Base-by-base conservation (phyloP, 805 yeast genomes). In the Spathaspora arborariae region DNA sequence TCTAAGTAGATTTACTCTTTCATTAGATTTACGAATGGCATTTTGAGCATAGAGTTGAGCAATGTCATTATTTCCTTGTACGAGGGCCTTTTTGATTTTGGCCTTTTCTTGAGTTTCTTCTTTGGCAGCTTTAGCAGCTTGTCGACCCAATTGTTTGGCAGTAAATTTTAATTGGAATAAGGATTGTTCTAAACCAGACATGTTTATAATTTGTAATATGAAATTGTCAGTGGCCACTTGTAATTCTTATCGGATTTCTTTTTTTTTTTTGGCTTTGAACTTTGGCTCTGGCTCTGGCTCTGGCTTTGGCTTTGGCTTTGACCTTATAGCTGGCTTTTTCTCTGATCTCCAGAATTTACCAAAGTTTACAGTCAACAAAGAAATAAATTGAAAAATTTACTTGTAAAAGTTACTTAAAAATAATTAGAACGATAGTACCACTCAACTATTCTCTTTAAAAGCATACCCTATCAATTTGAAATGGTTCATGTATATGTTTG, bases 1-100 rank as follows among this genome's bases (percentile, higher is more conserved):
- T 54, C 92, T 76, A 45, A 94, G 70, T 45, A 94, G 67, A 60
- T 86, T 92, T 45, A 92, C 73, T 51, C 92, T 73, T 64, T 94
- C 99, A 57, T 86, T 87, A 40, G 86, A 77, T 65, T 94, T 94
- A 43, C 99, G 78, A 39, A 95, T 89, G 34, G 98, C 97, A 66
- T 91, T 94, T 54, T 91, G 96, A 0, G 99, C 99, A 58, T 94
- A 92, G 39, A 94, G 77, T 60, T 82, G 85, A 0, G 98, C 98
- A 50, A 94, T 90, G 61, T 94, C 99, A 56, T 84, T 85, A 62
- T 85, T 85, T 15, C 96, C 96, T 55, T 84, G 89, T 42, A 75
- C 73, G 70, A 89, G 73, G 1, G 96, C 96, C 67, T 88, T 92
- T 65, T 92, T 92, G 50, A 90, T 84, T 60, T 88, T 89, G 56